Conservation (phyloP, 352 stramenopile genomes). For the Pythium pectinolyticum region DNA sequence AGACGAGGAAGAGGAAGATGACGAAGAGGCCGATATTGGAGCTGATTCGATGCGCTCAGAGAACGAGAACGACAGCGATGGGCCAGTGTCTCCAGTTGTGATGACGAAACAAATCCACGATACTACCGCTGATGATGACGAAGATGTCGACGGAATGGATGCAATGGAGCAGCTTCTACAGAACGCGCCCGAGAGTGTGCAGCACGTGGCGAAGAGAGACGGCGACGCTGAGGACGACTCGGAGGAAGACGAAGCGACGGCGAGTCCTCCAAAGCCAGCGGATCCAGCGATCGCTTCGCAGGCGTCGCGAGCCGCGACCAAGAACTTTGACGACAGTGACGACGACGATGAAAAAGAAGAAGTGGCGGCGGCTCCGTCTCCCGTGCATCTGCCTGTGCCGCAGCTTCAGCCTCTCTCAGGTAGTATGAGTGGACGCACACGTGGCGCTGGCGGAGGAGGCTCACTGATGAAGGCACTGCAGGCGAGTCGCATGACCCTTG, state of each 20-base stretch:
- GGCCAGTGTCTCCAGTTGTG: background rate
- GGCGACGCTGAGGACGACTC: background rate
- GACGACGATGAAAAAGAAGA: conserved; percentile 15
- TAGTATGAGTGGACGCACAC: background rate
- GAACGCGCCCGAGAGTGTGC: background rate
- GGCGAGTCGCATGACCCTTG: conserved; percentile 12
- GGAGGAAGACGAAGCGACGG: background rate
- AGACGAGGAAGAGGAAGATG: conserved; percentile 13
- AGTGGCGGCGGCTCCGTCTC: background rate
- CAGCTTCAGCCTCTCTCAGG: conserved; percentile 18
- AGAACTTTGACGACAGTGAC: conserved; percentile 26
- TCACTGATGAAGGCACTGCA: conserved; percentile 26
- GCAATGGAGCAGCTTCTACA: background rate
- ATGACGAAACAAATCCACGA: background rate
- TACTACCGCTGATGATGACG: background rate
- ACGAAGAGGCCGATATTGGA: background rate
- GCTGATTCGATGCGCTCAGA: background rate
- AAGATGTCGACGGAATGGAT: background rate
- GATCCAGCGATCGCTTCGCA: background rate
- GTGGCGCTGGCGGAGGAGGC: background rate
- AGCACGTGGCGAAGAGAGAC: background rate
- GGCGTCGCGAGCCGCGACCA: background rate
- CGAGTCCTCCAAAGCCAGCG: background rate
- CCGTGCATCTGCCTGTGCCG: background rate
- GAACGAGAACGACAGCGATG: background rate